Conservation (phyloP, 2,329 filamentous ascomycete species). For the Polytolypa hystricis region DNA sequence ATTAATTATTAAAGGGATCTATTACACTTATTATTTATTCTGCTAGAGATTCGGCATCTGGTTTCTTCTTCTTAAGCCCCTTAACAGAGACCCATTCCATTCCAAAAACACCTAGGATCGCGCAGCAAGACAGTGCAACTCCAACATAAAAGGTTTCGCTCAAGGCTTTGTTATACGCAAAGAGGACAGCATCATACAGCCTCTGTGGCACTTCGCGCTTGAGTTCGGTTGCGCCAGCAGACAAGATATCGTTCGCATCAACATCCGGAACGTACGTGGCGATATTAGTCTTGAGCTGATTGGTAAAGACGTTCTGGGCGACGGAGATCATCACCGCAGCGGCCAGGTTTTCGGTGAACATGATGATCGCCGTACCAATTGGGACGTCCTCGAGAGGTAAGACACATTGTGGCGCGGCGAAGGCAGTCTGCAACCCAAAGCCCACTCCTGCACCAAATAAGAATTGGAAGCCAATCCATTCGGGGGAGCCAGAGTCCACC, state of each 20-base stretch:
- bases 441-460: slow-evolving; percentile 32
- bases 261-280: slow-evolving; percentile 15
- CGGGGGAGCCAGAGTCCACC: slow-evolving; percentile 12
- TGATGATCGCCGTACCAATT: slow-evolving; percentile 16
- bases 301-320: slow-evolving; percentile 27
- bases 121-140: slow-evolving; percentile 16
- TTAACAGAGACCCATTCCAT: slow-evolving; percentile 21
- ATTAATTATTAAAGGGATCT: too few species aligned
- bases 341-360: slow-evolving; percentile 32
- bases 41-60: too few species aligned
- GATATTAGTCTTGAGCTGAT: slow-evolving; percentile 7
- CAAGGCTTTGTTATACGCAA: slow-evolving; percentile 17
- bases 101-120: slow-evolving; percentile 13
- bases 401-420: slow-evolving; percentile 14
- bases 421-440: slow-evolving; percentile 13
- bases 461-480: slow-evolving; percentile 19
- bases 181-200: slow-evolving; percentile 14
- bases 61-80: slow-evolving; percentile 1
- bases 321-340: slow-evolving; percentile 34
- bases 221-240: slow-evolving; percentile 18
- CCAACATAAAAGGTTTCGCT: slow-evolving; percentile 18
- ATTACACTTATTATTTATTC: too few species aligned
- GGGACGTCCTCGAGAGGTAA: slow-evolving; percentile 19
- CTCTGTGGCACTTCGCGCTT: slow-evolving; percentile 12
- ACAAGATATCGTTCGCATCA: slow-evolving; percentile 13